Conservation (phyloP, 176 grass and related monocot species). For the Carex myosuroides region DNA sequence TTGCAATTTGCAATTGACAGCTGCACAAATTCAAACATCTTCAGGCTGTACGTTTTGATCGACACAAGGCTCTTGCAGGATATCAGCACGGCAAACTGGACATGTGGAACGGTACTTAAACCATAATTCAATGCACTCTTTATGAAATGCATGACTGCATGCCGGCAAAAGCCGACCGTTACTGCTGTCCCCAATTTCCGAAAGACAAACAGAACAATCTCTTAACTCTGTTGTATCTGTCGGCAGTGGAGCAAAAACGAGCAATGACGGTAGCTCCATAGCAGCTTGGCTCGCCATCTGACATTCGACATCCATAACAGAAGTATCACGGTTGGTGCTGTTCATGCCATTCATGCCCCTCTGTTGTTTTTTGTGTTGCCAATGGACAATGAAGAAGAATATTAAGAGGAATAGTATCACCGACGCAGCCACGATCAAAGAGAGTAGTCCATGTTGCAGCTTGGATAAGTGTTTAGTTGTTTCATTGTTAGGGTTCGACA, state of each 20-base stretch:
- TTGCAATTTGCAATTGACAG: not conserved
- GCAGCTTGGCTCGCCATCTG: not conserved
- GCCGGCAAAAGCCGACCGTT: conserved; percentile 35
- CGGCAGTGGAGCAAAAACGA: conserved; percentile 27
- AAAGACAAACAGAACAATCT: conserved; percentile 59
- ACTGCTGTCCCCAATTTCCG: conserved; percentile 34
- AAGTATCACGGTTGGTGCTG: not conserved
- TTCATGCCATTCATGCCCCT: not conserved
- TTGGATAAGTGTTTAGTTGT: not conserved
- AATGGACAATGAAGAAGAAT: not conserved
- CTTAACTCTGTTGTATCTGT: not conserved
- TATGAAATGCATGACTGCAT: conserved; percentile 55
- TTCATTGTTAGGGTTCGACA: not conserved
- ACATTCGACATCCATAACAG: not conserved
- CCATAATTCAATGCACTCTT: conserved; percentile 53
- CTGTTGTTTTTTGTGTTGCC: not conserved
- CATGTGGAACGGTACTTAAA: conserved; percentile 37
- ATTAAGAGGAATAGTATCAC: not conserved
- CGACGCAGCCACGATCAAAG: not conserved
- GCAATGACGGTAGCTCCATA: conserved; percentile 2
- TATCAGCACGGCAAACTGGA: conserved; percentile 40
- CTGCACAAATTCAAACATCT: not conserved
- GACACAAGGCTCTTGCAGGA: not conserved
- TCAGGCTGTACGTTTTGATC: not conserved
- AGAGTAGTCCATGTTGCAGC: not conserved